Conservation (phyloP, 2,329 filamentous ascomycete species). For the Samsoniella hepiali region DNA sequence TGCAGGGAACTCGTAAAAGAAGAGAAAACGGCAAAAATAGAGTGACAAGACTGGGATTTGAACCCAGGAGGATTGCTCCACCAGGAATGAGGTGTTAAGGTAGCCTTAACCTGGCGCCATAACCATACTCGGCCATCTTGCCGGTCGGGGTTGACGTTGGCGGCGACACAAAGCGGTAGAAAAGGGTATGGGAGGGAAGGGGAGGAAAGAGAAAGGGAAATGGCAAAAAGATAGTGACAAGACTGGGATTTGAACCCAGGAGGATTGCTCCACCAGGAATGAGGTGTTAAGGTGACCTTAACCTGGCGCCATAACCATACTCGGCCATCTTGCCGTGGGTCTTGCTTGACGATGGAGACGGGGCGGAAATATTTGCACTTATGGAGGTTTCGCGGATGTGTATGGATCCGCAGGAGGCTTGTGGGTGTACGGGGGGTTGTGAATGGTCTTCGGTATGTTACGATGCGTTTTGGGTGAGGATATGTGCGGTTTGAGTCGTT, state of each 20-base stretch:
- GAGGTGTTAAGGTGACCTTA: conserved; percentile 32
- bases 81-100: conserved; percentile 31
- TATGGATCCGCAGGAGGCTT: background rate
- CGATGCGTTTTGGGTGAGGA: no score
- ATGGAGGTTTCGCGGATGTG: background rate
- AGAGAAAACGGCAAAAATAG: conserved; percentile 3
- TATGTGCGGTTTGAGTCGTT: no score
- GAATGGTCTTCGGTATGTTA: background rate
- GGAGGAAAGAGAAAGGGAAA: background rate
- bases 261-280: conserved; percentile 36
- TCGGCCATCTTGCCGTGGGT: conserved; percentile 33
- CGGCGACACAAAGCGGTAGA: background rate
- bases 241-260: conserved; percentile 37
- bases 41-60: conserved; percentile 35
- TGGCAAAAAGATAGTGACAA: conserved; percentile 25
- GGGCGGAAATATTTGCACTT: conserved; percentile 7
- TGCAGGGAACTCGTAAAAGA: background rate
- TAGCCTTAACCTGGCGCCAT: conserved; percentile 36
- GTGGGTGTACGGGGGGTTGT: background rate
- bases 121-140: conserved; percentile 37
- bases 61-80: conserved; percentile 37
- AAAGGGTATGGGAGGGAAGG: background rate
- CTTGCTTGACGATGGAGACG: conserved; percentile 10
- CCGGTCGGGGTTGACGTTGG: conserved; percentile 18
- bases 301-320: conserved; percentile 37